Base-by-base conservation (phyloP, 352 stramenopile species). In the Pythium apleroticum region DNA sequence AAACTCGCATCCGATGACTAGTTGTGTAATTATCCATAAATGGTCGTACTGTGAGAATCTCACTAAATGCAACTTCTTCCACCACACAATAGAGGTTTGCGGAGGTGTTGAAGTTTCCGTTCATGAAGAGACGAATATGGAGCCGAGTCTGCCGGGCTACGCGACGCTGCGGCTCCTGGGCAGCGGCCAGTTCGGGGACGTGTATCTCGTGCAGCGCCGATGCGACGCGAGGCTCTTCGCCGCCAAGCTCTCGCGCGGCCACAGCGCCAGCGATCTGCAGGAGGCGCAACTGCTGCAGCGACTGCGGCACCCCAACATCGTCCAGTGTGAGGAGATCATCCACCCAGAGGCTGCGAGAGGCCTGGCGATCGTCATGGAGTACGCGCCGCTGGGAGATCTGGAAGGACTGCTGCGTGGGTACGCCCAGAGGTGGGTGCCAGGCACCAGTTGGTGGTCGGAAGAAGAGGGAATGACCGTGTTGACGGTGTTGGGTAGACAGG, bases 351-450 rank as follows among this genome's bases (percentile, higher is more conserved):
- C 50, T 19, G 52, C 60, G 8, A n/a, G 28, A 15, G 63, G 75
- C 35, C 54, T 82, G 14, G 71, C 57, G 28, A 86, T 95, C 48
- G 43, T 94, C 46, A 93, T 95, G 84, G 87, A 96, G 58, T 91
- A 86, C 60, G 79, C 87, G 1, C 73, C 62, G 25, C 74, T 78
- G 7, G 86, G 86, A 20, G 81, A 91, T 45, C 67, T 95, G 25
- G 73, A 84, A n/a, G 24, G 24, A 3, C 80, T 81, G n/a, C 60
- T 94, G 24, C 65, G 43, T 43, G 50, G 43, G 20, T 25, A 57
- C 27, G 12, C 52, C 19, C 53, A 71, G 20, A 73, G 33, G 69
- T 74, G 53, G 45, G 59, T 5, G 17, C 7, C 60, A 52, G 20
- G 60, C 33, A 37, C 28, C 20, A 60, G 4, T 22, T 30, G 46